A percentile compares a stretch with the other conserved stretches of the same genome.
These are phyloP conservation scores for Rheum nobile DNA, from an alignment of 148 eudicot genomes.

Conservation along the genomic window DNA sequence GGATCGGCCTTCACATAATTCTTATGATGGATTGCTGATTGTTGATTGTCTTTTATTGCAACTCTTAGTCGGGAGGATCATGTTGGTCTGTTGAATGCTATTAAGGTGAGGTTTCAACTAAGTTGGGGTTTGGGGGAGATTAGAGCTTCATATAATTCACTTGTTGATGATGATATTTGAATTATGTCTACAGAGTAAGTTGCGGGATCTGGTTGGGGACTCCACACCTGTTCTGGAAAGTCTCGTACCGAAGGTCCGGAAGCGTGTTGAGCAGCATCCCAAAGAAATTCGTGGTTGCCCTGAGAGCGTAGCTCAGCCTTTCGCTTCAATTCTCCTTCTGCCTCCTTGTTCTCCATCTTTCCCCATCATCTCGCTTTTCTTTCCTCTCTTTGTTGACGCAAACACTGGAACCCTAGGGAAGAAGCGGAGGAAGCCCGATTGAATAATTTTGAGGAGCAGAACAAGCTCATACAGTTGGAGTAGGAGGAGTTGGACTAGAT, in stretches of 20 bases:
- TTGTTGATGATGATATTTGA: not conserved
- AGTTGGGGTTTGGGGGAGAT: not conserved
- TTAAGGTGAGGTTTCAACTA: slow-evolving; percentile 36
- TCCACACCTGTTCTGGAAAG: slow-evolving; percentile 56
- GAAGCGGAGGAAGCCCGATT: slow-evolving; percentile 41
- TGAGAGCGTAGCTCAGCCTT: too few species aligned
- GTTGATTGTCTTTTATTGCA: slow-evolving; percentile 14
- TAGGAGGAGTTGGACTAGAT: too few species aligned
- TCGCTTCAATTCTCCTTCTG: too few species aligned
- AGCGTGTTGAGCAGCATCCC: slow-evolving; percentile 91
- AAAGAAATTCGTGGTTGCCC: too few species aligned
- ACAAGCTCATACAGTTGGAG: slow-evolving; percentile 27
- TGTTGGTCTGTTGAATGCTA: slow-evolving; percentile 71
- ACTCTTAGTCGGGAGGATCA: slow-evolving; percentile 82
- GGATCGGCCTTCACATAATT: too few species aligned
- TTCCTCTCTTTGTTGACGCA: too few species aligned
- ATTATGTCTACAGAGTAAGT: slow-evolving; percentile 42
- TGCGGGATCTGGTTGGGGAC: slow-evolving; percentile 73
- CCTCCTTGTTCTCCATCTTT: too few species aligned
- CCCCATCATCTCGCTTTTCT: too few species aligned
- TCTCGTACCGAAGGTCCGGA: slow-evolving; percentile 47
- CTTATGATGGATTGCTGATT: not conserved
- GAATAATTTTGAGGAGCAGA: slow-evolving; percentile 55
- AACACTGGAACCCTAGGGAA: too few species aligned
- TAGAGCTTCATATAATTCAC: not conserved